Base-by-base conservation (phyloP, 2,329 filamentous ascomycete genomes). In the Drechslera avenae region DNA sequence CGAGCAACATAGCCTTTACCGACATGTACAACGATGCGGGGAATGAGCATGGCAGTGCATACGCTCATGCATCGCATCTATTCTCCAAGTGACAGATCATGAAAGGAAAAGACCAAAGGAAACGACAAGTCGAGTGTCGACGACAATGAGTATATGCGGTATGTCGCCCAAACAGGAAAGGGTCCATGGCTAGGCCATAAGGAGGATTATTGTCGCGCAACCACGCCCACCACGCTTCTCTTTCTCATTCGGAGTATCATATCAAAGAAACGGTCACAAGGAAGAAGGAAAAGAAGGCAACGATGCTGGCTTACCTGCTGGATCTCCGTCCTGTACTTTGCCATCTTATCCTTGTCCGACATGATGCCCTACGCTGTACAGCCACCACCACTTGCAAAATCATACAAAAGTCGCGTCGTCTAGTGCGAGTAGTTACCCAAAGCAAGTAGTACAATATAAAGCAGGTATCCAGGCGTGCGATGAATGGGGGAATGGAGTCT, bases 241-340 rank as follows among this genome's bases (percentile, higher is more conserved):
- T 50, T 37, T 26, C 30, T 41, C 5, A 6, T 23, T 19, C n/a
- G 3, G 8, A 9, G 5, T 1, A 6, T 18, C 0, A 23, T 18
- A 33, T 33, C 4, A 16, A 32, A 1, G 14, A 21, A 43, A 46
- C 14, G 6, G 26, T 17, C 8, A 28, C 10, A 35, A 13, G 4
- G 21, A 8, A 28, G 8, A 33, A 23, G 31, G 47, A 37, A 13
- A 13, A 4, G 21, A 42, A 18, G 13, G 26, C 13, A 45, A 21
- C 33, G 14, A 33, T n/a, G 16, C 19, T 26, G 31, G 76, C 86
- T 78, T 73, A 92, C 90, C 88, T 95, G 93, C 77, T 96, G 94
- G 78, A 99, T 99, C 82, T 99, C 94, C 79, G 95, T 91, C 74
- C 92, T 86, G 76, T 97, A 99, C 76, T 97, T 97, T 75, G 84